Conservation (phyloP, 768 basidiomycete genomes). For the Boletales sp. region DNA sequence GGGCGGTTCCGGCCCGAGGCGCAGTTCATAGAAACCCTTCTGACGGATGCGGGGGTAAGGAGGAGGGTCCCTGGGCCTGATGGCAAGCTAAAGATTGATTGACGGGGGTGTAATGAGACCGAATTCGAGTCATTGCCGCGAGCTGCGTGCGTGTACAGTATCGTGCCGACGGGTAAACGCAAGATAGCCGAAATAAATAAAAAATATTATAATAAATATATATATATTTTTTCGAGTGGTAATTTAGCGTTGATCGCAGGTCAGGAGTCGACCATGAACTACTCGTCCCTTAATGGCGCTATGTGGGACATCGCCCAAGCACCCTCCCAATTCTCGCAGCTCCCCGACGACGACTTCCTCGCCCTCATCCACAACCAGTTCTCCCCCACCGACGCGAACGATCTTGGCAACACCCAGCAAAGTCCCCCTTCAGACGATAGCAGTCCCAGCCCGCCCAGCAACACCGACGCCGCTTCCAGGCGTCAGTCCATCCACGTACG, state of each 20-base stretch:
- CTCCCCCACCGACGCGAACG: conserved; percentile 31
- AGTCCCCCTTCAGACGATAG: conserved; percentile 71
- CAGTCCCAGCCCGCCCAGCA: conserved; percentile 71
- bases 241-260: neutral
- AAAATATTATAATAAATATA: neutral
- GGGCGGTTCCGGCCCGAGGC: too few relatives aligned
- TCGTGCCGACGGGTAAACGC: conserved; percentile 12
- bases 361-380: conserved; percentile 78
- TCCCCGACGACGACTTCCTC: conserved; percentile 75
- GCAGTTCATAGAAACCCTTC: too few relatives aligned
- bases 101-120: neutral
- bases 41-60: neutral
- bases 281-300: conserved; percentile 41
- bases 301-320: conserved; percentile 70
- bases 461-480: conserved; percentile 26
- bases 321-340: conserved; percentile 51
- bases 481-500: conserved; percentile 17
- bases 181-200: conserved; percentile 11
- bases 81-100: neutral
- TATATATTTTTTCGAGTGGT: neutral
- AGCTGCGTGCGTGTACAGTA: neutral
- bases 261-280: conserved; percentile 27
- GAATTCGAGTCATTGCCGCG: neutral
- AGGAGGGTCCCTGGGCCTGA: neutral
- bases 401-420: conserved; percentile 33